Base-by-base conservation (phyloP, 441 rosid genomes). In the Pelargonium australe region DNA sequence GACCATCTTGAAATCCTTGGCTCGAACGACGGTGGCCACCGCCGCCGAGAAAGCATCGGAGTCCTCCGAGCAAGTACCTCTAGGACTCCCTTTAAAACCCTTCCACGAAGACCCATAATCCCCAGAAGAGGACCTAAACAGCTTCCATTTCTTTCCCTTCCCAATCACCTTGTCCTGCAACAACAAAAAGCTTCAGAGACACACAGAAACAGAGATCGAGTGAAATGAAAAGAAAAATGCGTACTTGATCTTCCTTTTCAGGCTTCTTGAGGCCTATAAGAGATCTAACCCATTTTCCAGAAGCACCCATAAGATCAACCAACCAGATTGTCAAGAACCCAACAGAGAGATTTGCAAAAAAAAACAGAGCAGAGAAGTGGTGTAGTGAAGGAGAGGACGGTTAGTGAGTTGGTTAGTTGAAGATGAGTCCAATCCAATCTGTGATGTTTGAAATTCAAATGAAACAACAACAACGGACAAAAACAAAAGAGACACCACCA, bases 271-370 rank as follows among this genome's bases (percentile, higher is more conserved):
- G 85, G 68, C 92, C 89, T 5, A 88, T 84, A 51, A 91, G 80
- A 31, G 96, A 85, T 73, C 87, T 91, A 7, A 94, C 87, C 99
- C 99, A 94, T 79, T 87, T 94, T 37, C 96, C 99, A 64, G 99
- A 85, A 69, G 87, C 91, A 80, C 97, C 97, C 95, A 72, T 71
- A 31, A 43, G 23, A 31, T 63, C 58, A 55, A 44, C 12, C 0
- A 44, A 25, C 31, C 31, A 25, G 31, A 25, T 25, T 25, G 2
- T 25, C 31, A 25, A 25, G 31, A 25, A 25, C 31, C 31, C 31
- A 25, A 25, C 31, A 25, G 31, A 25, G 31, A 25, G 31, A 25
- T 25, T 25, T 25, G 31, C 31, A 20, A 20, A 20, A 20, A 25
- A 25, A 25, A 25, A 25, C 31, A 25, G 31, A 25, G 31, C 31